A percentile compares a stretch with the other conserved stretches of the same genome.
Conservation (phyloP, 306 rosid species). For the Prosopis cineraria region DNA sequence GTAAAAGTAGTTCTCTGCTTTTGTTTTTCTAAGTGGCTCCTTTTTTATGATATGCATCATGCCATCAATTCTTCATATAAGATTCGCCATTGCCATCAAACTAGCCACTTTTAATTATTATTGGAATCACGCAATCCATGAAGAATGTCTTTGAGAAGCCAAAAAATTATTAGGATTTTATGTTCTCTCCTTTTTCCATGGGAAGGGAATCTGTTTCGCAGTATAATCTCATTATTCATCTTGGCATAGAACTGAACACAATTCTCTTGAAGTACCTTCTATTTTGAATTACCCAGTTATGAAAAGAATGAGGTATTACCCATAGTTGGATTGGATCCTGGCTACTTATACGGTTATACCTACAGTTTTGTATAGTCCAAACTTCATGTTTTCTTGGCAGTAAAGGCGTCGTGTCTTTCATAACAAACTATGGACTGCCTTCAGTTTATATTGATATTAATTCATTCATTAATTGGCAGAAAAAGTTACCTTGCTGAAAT, state of each 20-base stretch:
- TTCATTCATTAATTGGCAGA: conserved; percentile 1
- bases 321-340: neutral
- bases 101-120: neutral
- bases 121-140: neutral
- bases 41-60: neutral
- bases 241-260: neutral
- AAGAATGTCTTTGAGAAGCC: neutral
- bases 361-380: neutral
- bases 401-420: neutral
- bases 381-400: neutral
- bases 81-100: neutral
- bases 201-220: neutral
- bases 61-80: neutral
- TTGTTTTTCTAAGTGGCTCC: neutral
- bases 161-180: neutral
- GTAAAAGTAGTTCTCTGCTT: neutral
- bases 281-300: neutral
- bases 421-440: neutral
- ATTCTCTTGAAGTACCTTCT: neutral
- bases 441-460: neutral
- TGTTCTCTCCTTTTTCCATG: neutral
- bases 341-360: too few relatives aligned
- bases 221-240: neutral
- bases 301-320: neutral
- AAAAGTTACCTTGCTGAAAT: neutral